Evolutionary conservation across 1,139 yeast species (phyloP), one percentile per base, ranked within the genome.

Genomic region (Hyphopichia khmerensis): DNA sequence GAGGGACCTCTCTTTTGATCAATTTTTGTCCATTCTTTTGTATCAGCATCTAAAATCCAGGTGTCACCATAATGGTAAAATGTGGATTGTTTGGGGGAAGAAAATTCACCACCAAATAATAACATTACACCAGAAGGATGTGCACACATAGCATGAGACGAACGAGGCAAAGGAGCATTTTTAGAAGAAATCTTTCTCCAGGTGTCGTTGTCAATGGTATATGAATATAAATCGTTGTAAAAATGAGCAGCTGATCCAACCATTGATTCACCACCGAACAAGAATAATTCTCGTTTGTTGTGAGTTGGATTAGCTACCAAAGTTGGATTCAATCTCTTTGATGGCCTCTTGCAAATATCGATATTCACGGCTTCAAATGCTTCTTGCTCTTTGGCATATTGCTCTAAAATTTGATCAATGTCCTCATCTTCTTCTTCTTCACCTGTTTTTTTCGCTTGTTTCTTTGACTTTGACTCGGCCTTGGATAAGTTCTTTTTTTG

Each of bases 61-160:
- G 96, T 86, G 58, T 93, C 99, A 16, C 96, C 95, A 61, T 89
- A 93, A 64, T 93, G 99, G 62, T 93, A 95, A 62, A 93, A 93
- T 0, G 97, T 89, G 40, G 90, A 83, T 63, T 93, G 99, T 57
- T 91, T 93, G 2, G 98, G 98, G 7, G 96, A 87, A 1, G 97
- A 88, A 55, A 93, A 93, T 64, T 93, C 99, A 51, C 99, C 99
- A 41, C 98, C 99, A 68, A 89, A 93, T 73, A 93, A 65, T 47
- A 93, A 65, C 21, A 88, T 77, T 1, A 90, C 68, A 8, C 98
- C 98, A 2, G 91, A 82, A 1, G 97, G 96, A 62, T 93, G 98
- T 0, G 89, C 85, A 50, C 93, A 84, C 90, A 90, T 87, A 2
- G 96, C 87, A 55, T 95, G 97, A 0, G 97, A 90, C 1, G 96